These are phyloP conservation scores for Hypholoma sublateritium DNA, from an alignment of 768 basidiomycete genomes.

Conservation along the genomic window DNA sequence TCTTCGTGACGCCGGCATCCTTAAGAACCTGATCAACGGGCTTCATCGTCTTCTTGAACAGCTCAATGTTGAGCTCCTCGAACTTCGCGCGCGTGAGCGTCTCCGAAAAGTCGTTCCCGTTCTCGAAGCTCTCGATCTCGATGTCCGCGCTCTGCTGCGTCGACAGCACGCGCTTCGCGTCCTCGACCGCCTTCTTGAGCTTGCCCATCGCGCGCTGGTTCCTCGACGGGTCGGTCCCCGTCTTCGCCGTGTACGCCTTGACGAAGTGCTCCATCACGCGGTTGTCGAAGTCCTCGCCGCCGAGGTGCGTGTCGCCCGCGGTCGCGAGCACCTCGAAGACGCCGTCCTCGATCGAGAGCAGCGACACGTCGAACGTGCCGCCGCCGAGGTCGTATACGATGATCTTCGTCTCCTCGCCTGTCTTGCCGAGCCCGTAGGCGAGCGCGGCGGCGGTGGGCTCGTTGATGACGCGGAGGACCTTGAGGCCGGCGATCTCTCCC, in stretches of 20 bases:
- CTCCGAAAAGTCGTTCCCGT: conserved; percentile 78
- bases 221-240: conserved; percentile 55
- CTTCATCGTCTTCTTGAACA: conserved; percentile 84
- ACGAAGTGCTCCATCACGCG: conserved; percentile 70
- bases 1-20: conserved; percentile 79
- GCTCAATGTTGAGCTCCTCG: conserved; percentile 81
- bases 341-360: conserved; percentile 66
- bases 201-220: conserved; percentile 69
- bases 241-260: conserved; percentile 69
- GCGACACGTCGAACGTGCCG: conserved; percentile 73
- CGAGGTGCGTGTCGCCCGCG: conserved; percentile 71
- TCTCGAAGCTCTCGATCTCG: conserved; percentile 69
- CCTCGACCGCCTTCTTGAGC: conserved; percentile 70
- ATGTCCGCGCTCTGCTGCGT: conserved; percentile 46
- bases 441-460: conserved; percentile 72
- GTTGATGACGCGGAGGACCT: conserved; percentile 66
- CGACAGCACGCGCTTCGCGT: conserved; percentile 71
- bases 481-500: conserved; percentile 63
- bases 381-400: conserved; percentile 75
- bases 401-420: conserved; percentile 55
- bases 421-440: conserved; percentile 69
- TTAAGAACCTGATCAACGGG: conserved; percentile 83
- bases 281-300: conserved; percentile 75
- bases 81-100: conserved; percentile 82
- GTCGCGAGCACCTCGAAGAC: conserved; percentile 74